phyloP scores from a whole-genome alignment of 768 basidiomycete species.

The Myochromella boudieri region DNA sequence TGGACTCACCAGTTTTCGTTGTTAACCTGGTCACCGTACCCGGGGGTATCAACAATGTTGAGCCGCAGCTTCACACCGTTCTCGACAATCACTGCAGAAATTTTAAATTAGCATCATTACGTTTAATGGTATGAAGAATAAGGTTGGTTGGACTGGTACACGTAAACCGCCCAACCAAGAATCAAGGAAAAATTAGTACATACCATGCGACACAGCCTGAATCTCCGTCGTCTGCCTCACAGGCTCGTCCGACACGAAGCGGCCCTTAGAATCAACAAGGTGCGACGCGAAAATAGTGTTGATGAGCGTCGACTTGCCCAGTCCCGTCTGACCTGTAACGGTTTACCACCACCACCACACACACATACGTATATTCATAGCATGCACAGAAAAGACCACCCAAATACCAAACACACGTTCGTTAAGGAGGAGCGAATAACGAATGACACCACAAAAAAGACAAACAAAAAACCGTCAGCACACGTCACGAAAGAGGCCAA shows the following conservation, averaged over 20 bases:
- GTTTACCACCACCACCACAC: too few species aligned
- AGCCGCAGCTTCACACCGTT: constrained; percentile 92
- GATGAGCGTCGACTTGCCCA: constrained; percentile 98
- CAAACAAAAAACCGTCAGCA: neutral
- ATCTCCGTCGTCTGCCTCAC: constrained; percentile 97
- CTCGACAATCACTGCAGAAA: constrained; percentile 56
- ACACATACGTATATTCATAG: too few species aligned
- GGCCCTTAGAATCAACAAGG: constrained; percentile 96
- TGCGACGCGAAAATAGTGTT: constrained; percentile 99
- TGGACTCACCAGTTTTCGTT: constrained; percentile 90
- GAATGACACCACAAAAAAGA: neutral
- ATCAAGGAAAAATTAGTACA: constrained; percentile 34
- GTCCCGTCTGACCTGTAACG: constrained; percentile 84
- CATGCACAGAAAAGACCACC: too few species aligned
- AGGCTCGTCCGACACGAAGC: constrained; percentile 82
- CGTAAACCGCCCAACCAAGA: neutral
- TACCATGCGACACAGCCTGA: constrained; percentile 91
- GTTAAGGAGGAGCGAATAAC: neutral
- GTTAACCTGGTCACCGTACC: constrained; percentile 98
- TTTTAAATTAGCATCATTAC: too few species aligned
- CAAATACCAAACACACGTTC: neutral
- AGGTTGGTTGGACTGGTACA: too few species aligned
- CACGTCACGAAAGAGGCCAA: neutral
- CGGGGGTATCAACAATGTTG: constrained; percentile 98
- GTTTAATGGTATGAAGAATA: too few species aligned